Evolutionary conservation across 208 protist species (phyloP).

Genomic region (Leishmania tropica): DNA sequence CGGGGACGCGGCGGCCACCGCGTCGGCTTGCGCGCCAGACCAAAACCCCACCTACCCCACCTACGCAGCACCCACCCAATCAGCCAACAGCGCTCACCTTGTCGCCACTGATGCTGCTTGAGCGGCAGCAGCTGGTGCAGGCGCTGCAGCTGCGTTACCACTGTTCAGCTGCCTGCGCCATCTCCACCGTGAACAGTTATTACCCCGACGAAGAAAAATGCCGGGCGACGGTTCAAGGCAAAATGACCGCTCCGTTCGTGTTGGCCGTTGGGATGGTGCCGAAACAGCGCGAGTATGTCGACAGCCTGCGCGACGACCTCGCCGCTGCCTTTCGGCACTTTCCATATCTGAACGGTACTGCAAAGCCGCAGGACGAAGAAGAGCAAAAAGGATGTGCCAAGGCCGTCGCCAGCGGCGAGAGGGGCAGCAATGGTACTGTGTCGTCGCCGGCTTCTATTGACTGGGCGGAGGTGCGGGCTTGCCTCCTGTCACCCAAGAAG

Average conservation of each 20-base stretch:
- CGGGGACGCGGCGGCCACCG: neutral
- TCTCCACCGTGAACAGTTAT: slow-evolving; percentile 29
- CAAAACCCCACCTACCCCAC: neutral
- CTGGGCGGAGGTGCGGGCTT: slow-evolving; percentile 24
- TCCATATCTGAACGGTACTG: slow-evolving; percentile 37
- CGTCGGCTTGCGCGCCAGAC: neutral
- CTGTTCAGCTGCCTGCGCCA: slow-evolving; percentile 33
- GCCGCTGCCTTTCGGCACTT: slow-evolving; percentile 21
- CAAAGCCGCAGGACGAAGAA: slow-evolving; percentile 3
- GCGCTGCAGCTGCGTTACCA: slow-evolving; percentile 19
- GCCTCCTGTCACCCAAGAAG: slow-evolving; percentile 19
- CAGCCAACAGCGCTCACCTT: neutral
- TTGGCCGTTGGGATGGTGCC: slow-evolving; percentile 51
- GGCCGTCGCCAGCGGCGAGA: neutral
- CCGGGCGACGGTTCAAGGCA: slow-evolving; percentile 27
- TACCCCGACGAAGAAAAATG: slow-evolving; percentile 31
- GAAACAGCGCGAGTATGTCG: slow-evolving; percentile 43
- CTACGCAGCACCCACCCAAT: neutral
- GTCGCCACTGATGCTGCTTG: neutral
- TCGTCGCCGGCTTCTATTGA: slow-evolving; percentile 12
- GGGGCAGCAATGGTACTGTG: neutral
- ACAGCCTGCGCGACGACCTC: slow-evolving; percentile 19
- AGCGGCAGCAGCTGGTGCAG: slow-evolving; percentile 2
- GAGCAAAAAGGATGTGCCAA: neutral
- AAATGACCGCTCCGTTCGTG: slow-evolving; percentile 41